A percentile compares a stretch with the other conserved stretches of the same genome.
Conservation (phyloP, 2,329 filamentous ascomycete species). For the Alternaria tenuissima region DNA sequence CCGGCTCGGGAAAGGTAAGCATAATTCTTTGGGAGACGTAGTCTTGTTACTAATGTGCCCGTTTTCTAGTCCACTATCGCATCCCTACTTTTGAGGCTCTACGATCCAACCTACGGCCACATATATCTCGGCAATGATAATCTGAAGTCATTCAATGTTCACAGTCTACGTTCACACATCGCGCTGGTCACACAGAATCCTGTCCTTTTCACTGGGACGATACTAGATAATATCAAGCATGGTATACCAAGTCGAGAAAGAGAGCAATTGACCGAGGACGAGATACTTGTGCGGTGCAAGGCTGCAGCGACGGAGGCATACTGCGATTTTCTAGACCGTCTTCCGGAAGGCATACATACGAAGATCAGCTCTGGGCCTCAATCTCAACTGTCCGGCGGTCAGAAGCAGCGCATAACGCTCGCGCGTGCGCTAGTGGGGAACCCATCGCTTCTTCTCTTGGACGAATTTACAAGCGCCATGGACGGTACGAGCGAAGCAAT, state of each 20-base stretch:
- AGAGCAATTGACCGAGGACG: constrained; percentile 37
- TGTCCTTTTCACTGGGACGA: constrained; percentile 45
- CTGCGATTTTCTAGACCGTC: constrained; percentile 48
- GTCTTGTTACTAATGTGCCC: neutral
- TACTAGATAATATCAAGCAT: constrained; percentile 49
- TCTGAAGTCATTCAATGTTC: constrained; percentile 40
- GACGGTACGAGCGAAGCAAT: constrained; percentile 41
- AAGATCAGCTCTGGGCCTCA: constrained; percentile 44
- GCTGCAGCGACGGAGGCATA: constrained; percentile 65
- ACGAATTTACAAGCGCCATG: constrained; percentile 50
- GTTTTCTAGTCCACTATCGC: constrained; percentile 55
- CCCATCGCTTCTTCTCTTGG: constrained; percentile 45
- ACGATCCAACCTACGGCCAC: constrained; percentile 43
- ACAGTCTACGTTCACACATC: constrained; percentile 43
- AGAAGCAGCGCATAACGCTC: constrained; percentile 51
- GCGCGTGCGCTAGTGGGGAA: constrained; percentile 47
- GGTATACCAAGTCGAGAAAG: constrained; percentile 33
- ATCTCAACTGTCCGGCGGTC: constrained; percentile 49
- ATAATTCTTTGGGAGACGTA: neutral
- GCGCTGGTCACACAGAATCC: constrained; percentile 47
- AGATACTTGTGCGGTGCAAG: constrained; percentile 57
- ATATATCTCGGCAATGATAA: constrained; percentile 39
- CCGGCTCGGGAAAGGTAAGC: constrained; percentile 44
- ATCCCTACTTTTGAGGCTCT: constrained; percentile 54
- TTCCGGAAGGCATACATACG: constrained; percentile 48